Evolutionary conservation across 441 rosid species (phyloP).

Genomic region (Dalechampia spathulata): DNA sequence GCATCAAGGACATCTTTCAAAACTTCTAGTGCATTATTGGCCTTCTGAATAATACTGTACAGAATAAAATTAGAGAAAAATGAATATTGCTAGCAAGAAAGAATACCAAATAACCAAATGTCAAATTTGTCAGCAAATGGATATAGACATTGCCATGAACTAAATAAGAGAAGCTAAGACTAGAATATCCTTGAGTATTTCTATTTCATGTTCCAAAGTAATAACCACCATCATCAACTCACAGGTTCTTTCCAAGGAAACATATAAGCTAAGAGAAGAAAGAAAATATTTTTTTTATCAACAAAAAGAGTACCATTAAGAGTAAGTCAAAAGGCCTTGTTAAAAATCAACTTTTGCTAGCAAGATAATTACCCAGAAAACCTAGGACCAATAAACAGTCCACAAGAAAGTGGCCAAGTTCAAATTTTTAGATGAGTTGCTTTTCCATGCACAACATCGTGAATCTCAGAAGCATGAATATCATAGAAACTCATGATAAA

Average conservation of each 20-base stretch:
- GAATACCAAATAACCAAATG: not conserved
- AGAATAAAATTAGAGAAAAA: conserved; percentile 2
- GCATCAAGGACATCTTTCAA: conserved; percentile 94
- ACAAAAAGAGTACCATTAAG: too few species aligned
- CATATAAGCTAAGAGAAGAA: too few species aligned
- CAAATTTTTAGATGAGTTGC: not conserved
- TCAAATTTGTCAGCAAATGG: not conserved
- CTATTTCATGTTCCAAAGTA: not conserved
- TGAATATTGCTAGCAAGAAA: not conserved
- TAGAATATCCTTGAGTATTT: too few species aligned
- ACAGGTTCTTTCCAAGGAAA: too few species aligned
- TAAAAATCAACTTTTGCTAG: too few species aligned
- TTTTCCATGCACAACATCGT: not conserved
- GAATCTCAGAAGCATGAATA: not conserved
- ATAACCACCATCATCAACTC: not conserved
- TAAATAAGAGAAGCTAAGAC: too few species aligned
- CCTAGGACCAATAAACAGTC: too few species aligned
- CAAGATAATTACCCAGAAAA: too few species aligned
- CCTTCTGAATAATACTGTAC: conserved; percentile 82
- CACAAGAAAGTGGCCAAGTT: not conserved
- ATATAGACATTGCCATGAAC: not conserved
- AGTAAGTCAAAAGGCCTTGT: too few species aligned
- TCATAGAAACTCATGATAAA: not conserved
- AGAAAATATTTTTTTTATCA: too few species aligned
- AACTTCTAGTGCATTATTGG: conserved; percentile 77